phyloP scores from a whole-genome alignment of 345 rosid genomes.

The Brassica incana region DNA sequence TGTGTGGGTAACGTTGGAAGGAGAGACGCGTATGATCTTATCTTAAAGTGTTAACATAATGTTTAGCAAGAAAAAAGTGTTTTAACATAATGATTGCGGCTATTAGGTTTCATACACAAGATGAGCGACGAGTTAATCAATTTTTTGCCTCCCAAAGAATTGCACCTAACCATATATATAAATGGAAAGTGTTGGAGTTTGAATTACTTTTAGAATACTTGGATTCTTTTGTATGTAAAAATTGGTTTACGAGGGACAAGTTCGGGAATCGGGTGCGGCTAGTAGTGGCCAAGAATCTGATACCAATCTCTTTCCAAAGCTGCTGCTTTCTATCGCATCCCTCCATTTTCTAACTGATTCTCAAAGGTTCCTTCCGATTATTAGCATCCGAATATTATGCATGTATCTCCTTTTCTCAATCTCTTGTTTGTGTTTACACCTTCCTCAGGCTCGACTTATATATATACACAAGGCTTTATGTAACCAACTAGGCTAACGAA shows the following conservation, averaged over 20 bases:
- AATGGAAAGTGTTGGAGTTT: conserved; percentile 2
- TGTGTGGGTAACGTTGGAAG: not conserved
- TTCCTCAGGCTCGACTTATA: not conserved
- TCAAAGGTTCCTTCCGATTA: conserved; percentile 28
- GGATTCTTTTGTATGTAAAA: conserved; percentile 18
- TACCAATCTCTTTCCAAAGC: conserved; percentile 23
- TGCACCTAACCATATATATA: not conserved
- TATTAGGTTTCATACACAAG: not conserved
- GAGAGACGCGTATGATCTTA: not conserved
- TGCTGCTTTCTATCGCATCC: conserved; percentile 19
- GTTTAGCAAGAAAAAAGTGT: not conserved
- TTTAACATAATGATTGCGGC: not conserved
- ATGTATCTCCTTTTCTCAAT: not conserved
- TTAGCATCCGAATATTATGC: conserved; percentile 12
- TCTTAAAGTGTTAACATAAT: conserved; percentile 13
- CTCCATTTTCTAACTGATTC: conserved; percentile 25
- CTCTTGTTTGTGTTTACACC: conserved; percentile 5
- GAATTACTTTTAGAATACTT: not conserved
- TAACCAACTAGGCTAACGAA: not conserved
- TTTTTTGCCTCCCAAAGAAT: conserved; percentile 16
- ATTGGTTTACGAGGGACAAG: conserved; percentile 1
- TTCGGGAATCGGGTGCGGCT: conserved; percentile 33
- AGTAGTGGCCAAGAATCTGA: conserved; percentile 36
- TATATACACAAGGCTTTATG: not conserved
- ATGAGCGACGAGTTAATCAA: not conserved